Percentiles rank a stretch among this genome's conserved stretches.
Evolutionary conservation across 202 grass and related monocot genomes (phyloP).

Genomic region (Panicum hallii): DNA sequence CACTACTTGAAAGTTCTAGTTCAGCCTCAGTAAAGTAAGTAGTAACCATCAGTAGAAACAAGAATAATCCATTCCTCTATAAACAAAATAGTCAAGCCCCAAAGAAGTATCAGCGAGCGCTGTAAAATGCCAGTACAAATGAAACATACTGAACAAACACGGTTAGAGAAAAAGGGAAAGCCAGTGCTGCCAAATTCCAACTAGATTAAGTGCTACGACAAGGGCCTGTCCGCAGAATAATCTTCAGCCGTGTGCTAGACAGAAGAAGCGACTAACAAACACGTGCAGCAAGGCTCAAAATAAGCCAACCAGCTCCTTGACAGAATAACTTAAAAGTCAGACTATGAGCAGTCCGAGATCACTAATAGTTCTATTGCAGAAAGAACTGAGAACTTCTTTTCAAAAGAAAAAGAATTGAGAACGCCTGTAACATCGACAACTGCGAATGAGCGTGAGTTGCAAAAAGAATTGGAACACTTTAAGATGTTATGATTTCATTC

Average conservation of each 20-base stretch:
- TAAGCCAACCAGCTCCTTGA: not conserved
- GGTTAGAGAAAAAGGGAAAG: not conserved
- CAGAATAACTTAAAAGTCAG: not conserved
- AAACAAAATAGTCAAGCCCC: not conserved
- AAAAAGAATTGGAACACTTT: not conserved
- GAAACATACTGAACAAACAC: not conserved
- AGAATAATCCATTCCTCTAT: not conserved
- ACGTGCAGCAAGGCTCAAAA: not conserved
- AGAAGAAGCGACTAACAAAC: not conserved
- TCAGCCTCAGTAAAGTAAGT: not conserved
- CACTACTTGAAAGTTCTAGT: not conserved
- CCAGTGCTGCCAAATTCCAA: not conserved
- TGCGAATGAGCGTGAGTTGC: not conserved
- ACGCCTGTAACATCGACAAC: not conserved
- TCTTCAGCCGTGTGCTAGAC: not conserved
- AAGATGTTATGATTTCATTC: not conserved
- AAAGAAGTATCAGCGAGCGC: not conserved
- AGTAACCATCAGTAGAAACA: not conserved
- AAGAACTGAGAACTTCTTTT: not conserved
- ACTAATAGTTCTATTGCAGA: not conserved
- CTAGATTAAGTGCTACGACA: not conserved
- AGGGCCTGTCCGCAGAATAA: not conserved
- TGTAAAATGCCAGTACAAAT: not conserved
- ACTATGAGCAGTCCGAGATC: not conserved
- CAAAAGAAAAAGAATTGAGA: not conserved